phyloP scores from a whole-genome alignment of 2,329 filamentous ascomycete genomes.

The Fusarium circinatum region DNA sequence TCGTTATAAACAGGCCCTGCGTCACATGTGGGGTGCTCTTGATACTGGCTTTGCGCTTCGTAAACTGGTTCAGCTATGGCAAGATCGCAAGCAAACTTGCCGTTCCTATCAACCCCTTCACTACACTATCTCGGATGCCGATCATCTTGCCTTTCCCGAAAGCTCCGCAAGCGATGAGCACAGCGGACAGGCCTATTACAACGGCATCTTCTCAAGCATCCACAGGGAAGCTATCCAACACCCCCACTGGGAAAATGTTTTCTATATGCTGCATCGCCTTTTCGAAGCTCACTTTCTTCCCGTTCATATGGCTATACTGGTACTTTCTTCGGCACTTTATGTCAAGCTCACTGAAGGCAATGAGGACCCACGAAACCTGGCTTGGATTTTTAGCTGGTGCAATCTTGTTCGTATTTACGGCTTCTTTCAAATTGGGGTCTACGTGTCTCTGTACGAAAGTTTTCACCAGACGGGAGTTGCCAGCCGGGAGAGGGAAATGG shows the following conservation, averaged over 20 bases:
- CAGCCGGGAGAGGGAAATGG: conserved; percentile 73
- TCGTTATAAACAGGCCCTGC: conserved; percentile 76
- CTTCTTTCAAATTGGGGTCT: conserved; percentile 70
- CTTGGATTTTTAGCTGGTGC: conserved; percentile 69
- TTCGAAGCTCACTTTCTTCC: conserved; percentile 80
- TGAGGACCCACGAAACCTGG: conserved; percentile 63
- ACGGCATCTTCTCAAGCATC: conserved; percentile 65
- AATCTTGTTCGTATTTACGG: conserved; percentile 68
- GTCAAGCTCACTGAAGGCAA: conserved; percentile 62
- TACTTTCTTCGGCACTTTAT: conserved; percentile 71
- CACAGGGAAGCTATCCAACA: conserved; percentile 61
- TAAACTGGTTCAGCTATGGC: conserved; percentile 67
- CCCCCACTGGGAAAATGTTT: conserved; percentile 65
- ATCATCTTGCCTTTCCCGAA: conserved; percentile 61
- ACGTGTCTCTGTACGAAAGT: conserved; percentile 73
- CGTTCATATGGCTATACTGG: conserved; percentile 72
- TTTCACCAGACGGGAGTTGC: conserved; percentile 72
- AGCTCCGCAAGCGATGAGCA: conserved; percentile 52
- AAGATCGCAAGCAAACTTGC: conserved; percentile 65
- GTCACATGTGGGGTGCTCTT: conserved; percentile 81
- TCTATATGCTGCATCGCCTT: conserved; percentile 72
- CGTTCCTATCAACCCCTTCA: conserved; percentile 67
- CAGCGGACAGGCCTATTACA: conserved; percentile 56
- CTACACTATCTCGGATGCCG: conserved; percentile 55
- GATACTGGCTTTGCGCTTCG: conserved; percentile 74